A percentile compares a stretch with the other conserved stretches of the same genome.
Conservation (phyloP, 73 alveolate species). For the Symbiodinium pilosum region DNA sequence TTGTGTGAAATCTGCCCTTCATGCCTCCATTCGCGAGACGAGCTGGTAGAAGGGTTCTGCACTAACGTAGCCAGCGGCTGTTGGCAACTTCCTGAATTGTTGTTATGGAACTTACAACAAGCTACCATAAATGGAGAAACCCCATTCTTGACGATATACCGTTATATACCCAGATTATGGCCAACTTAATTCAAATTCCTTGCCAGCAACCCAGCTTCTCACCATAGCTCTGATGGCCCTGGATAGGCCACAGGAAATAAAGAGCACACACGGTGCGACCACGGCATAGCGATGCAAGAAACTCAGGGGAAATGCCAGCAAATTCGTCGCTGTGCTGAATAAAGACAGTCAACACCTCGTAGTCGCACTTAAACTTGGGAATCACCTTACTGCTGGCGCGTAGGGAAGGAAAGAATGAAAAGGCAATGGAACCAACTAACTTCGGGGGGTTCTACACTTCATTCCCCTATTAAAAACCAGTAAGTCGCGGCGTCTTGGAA, state of each 20-base stretch:
- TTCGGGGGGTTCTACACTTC: no score
- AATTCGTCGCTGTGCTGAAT: slow-evolving; percentile 86
- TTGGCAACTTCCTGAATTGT: no score
- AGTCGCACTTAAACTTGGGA: slow-evolving; percentile 30
- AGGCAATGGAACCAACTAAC: no score
- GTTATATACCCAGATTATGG: background rate
- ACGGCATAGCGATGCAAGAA: slow-evolving; percentile 36
- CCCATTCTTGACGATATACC: no score
- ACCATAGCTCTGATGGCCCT: slow-evolving; percentile 66
- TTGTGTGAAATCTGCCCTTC: no score
- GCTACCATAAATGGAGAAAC: no score
- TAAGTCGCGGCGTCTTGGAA: slow-evolving; percentile 61
- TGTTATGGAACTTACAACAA: no score
- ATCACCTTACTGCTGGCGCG: no score
- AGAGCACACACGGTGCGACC: slow-evolving; percentile 35
- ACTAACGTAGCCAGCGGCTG: slow-evolving; percentile 42
- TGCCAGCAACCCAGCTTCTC: no score
- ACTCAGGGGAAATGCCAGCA: slow-evolving; percentile 50
- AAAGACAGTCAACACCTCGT: slow-evolving; percentile 66
- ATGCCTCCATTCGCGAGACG: slow-evolving; percentile 46
- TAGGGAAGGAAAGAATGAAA: no score
- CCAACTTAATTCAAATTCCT: no score
- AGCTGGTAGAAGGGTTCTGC: slow-evolving; percentile 35
- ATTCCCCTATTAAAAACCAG: no score
- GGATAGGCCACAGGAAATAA: slow-evolving; percentile 80